Percentiles rank a stretch among this genome's conserved stretches.
Evolutionary conservation across 2,329 filamentous ascomycete species (phyloP).

Genomic region (Arthrobotrys entomopaga): DNA sequence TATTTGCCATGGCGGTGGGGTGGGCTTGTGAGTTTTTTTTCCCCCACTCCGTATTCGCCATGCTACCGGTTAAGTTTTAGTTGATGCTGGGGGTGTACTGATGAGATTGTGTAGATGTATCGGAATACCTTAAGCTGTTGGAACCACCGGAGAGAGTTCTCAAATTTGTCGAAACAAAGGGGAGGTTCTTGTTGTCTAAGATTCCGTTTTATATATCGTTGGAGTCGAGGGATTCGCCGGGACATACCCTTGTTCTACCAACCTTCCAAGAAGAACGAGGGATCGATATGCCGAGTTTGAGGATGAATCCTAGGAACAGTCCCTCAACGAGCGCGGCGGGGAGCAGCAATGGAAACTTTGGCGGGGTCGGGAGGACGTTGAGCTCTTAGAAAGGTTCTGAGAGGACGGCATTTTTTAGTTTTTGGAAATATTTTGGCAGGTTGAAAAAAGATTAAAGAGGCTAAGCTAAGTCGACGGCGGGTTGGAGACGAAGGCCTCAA

Average conservation of each 20-base stretch:
- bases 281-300: conserved; percentile 45
- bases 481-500: not conserved
- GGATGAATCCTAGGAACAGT: conserved; percentile 51
- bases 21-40: conserved; percentile 77
- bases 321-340: conserved; percentile 3
- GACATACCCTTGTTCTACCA: conserved; percentile 40
- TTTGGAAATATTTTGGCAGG: not conserved
- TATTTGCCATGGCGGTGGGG: conserved; percentile 83
- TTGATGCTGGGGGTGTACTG: not conserved
- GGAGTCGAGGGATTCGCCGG: conserved; percentile 41
- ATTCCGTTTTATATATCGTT: conserved; percentile 46
- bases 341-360: conserved; percentile 30
- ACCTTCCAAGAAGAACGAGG: conserved; percentile 49
- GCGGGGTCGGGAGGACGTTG: conserved; percentile 39
- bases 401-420: not conserved
- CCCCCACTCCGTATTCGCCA: not conserved
- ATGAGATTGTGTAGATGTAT: conserved; percentile 74
- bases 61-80: conserved; percentile 34
- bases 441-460: not conserved
- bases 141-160: conserved; percentile 88
- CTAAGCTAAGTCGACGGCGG: not conserved
- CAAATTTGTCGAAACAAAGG: conserved; percentile 85
- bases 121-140: conserved; percentile 88
- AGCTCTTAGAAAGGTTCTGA: conserved; percentile 7
- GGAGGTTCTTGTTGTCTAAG: conserved; percentile 71